Evolutionary conservation across 2,329 filamentous ascomycete species (phyloP), one percentile per base, ranked within the genome.

Genomic region (Fusarium penzigii): DNA sequence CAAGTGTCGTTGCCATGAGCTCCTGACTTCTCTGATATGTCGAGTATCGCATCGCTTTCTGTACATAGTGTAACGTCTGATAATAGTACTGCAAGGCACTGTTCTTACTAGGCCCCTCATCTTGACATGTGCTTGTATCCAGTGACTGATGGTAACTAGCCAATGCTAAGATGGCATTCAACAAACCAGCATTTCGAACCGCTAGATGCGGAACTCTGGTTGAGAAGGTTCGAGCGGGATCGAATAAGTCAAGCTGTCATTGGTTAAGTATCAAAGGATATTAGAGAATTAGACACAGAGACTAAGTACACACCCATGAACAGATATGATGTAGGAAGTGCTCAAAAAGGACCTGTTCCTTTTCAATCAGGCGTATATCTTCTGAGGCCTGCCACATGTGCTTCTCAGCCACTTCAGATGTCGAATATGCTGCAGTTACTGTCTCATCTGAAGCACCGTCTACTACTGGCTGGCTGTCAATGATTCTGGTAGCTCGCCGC

Each of bases 41-140:
- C 1, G 78, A 72, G 57, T 82, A 83, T 11, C 79, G 75, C 66
- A 87, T 78, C 1, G 84, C 82, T 36, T 79, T 78, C 45, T 83
- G 81, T 0, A 86, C 70, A 54, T 86, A 87, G 45, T 83, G 80
- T 0, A 87, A 70, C 0, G 83, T 85, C 61, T 86, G 81, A 58
- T 84, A 81, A 62, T 87, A 87, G 53, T 85, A 86, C 7, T 68
- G 70, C 39, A 76, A 58, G 2, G 67, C 67, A 8, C 65, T 68
- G 7, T 55, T 58, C 2, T 63, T 53, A 2, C 50, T 53, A 0
- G 52, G 55, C 2, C 55, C 42, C 1, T 52, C 45, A 2, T 48
- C 29, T 1, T 29, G 3, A 3, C 29, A 16, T 1, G 48, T 42
- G 2, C 39, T 50, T 39, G 46, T 43, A 10, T 61, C 50, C 1